Base-by-base conservation (phyloP, 805 yeast genomes). In the Kuraishia ogatae region DNA sequence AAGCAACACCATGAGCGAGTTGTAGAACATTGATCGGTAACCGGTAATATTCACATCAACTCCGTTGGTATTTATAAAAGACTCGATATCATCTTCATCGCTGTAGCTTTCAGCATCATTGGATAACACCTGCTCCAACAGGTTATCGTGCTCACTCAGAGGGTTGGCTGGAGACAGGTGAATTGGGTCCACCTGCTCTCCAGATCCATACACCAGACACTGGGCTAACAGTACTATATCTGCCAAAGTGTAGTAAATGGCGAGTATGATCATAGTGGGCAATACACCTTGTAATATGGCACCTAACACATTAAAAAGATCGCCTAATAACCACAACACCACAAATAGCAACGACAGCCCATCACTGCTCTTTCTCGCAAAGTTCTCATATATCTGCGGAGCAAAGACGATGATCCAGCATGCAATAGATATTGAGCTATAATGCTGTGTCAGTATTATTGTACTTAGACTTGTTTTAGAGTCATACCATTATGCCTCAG, bases 351-450 rank as follows among this genome's bases (percentile, higher is more conserved):
- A 70, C 7, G 97, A 91, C 20, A 94, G 77, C 5, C 98, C 97
- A 55, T 94, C 97, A 6, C 96, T 84, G 39, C 91, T 83, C 68
- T 89, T 85, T 64, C 98, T 75, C 58, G 79, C 77, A 65, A 89
- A 91, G 67, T 92, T 93, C 66, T 94, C 97, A 69, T 90, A 92
- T 50, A 94, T 87, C 67, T 93, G 98, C 11, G 98, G 98, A 46
- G 96, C 96, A 75, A 94, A 93, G 19, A 93, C 99, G 52, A 94
- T 92, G 57, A 94, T 86, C 99, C 99, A 93, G 68, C 97, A 94
- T 17, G 97, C 96, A 51, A 93, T 81, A 20, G 98, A 93, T 39
- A 94, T 90, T 13, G 96, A 89, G 26, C 88, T 75, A 10, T 66
- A 49, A 61, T 28, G 54, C n/a, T n/a, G 48, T 50, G 50, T 53